These are phyloP conservation scores for Talaromyces sp. DNA, from an alignment of 2,329 filamentous ascomycete species.

Conservation along the genomic window DNA sequence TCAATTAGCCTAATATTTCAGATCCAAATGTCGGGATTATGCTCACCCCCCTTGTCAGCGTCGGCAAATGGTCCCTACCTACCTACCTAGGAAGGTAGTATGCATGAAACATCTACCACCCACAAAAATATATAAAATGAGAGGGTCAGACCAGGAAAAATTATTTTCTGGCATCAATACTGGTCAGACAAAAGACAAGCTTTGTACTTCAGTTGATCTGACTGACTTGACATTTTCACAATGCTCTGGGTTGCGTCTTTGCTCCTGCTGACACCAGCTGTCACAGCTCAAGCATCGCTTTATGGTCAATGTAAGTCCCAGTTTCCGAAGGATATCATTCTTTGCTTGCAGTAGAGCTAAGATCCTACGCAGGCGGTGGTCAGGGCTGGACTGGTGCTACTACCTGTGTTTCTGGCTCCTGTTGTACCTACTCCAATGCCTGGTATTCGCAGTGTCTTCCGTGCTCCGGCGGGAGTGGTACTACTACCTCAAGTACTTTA, in stretches of 20 bases:
- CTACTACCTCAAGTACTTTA: neutral
- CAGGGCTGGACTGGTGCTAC: neutral
- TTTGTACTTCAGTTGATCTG: neutral
- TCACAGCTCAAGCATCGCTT: neutral
- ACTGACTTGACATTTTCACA: neutral
- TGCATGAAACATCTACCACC: neutral
- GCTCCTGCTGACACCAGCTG: conserved; percentile 7
- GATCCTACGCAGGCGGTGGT: neutral
- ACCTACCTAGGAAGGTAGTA: neutral
- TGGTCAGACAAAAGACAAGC: neutral
- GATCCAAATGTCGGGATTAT: neutral
- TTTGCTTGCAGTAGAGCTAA: neutral
- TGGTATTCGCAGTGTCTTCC: conserved; percentile 9
- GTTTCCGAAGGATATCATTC: neutral
- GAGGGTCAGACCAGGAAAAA: neutral
- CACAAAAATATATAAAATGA: neutral
- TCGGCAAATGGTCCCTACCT: no score
- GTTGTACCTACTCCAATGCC: conserved; percentile 3
- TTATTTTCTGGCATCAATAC: neutral
- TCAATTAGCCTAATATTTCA: conserved; percentile 1
- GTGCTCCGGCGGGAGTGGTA: neutral
- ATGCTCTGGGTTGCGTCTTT: conserved; percentile 2
- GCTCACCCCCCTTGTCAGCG: neutral
- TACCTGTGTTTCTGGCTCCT: neutral
- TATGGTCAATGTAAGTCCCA: conserved; percentile 7